These are phyloP conservation scores for Besnoitia besnoiti DNA, from an alignment of 169 alveolate species.

Conservation along the genomic window DNA sequence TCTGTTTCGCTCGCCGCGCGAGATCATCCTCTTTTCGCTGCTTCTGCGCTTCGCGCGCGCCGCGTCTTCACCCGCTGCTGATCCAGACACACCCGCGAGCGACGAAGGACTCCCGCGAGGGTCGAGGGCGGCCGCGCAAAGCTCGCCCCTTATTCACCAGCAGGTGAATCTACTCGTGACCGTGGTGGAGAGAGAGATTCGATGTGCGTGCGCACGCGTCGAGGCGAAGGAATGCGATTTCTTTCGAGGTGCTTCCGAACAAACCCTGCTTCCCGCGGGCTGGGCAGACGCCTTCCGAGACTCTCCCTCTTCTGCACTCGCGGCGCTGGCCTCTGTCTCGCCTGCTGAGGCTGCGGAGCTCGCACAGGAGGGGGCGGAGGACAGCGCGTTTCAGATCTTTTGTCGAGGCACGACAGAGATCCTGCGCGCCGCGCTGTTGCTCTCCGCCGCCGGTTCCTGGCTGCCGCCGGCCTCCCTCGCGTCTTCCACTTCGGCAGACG, in stretches of 20 bases:
- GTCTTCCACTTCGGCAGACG: background rate
- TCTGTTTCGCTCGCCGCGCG: background rate
- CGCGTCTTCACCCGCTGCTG: no score
- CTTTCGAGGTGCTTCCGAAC: background rate
- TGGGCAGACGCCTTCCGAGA: background rate
- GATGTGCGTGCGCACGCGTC: background rate
- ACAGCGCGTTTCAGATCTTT: no score
- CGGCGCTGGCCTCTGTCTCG: background rate
- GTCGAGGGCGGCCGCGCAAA: background rate
- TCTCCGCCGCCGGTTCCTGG: background rate
- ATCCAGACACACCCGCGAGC: no score
- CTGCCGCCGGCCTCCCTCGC: background rate
- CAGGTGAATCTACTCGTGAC: background rate
- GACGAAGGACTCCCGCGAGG: background rate
- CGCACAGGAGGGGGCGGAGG: no score
- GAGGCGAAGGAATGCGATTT: background rate
- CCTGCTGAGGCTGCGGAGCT: no score
- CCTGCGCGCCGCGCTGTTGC: background rate
- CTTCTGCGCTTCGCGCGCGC: background rate
- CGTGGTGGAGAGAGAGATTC: background rate
- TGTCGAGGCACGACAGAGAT: background rate
- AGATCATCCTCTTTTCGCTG: background rate
- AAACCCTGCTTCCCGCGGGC: background rate
- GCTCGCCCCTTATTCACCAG: background rate
- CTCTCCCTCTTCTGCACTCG: background rate